These are phyloP conservation scores for Turnera subulata DNA, from an alignment of 345 rosid genomes.

Conservation along the genomic window DNA sequence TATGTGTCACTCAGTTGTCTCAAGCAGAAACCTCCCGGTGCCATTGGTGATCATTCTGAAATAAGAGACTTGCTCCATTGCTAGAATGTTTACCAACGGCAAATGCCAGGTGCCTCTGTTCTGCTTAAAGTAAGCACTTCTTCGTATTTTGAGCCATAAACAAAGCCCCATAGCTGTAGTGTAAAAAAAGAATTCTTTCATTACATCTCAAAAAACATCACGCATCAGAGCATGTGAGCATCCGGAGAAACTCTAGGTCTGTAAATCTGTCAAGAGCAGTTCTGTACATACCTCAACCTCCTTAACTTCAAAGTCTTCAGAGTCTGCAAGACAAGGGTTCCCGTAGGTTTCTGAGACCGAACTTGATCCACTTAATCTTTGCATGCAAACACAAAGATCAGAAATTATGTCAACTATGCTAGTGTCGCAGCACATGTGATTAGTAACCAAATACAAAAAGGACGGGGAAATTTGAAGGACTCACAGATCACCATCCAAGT, in stretches of 20 bases:
- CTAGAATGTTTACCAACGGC: conserved; percentile 58
- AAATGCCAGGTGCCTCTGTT: conserved; percentile 64
- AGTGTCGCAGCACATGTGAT: neutral
- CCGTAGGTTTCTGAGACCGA: conserved; percentile 90
- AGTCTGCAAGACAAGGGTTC: conserved; percentile 74
- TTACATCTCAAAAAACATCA: neutral
- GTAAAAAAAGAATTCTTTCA: neutral
- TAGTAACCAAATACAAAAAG: neutral
- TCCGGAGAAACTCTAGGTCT: neutral
- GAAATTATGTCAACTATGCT: neutral
- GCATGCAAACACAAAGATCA: neutral
- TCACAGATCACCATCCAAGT: conserved; percentile 86
- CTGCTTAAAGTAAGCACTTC: conserved; percentile 69
- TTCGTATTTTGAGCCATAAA: conserved; percentile 74
- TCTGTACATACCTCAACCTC: conserved; percentile 73
- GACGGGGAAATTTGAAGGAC: conserved; percentile 16
- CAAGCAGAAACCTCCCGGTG: no score
- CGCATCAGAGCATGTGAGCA: neutral
- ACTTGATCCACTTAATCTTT: conserved; percentile 84
- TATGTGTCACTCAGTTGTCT: no score
- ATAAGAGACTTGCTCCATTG: no score
- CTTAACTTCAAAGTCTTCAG: conserved; percentile 85
- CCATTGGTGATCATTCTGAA: no score
- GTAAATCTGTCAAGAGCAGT: neutral
- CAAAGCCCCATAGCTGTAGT: conserved; percentile 90